Conservation (phyloP, 2,329 filamentous ascomycete genomes). For the Trichoderma koningii region DNA sequence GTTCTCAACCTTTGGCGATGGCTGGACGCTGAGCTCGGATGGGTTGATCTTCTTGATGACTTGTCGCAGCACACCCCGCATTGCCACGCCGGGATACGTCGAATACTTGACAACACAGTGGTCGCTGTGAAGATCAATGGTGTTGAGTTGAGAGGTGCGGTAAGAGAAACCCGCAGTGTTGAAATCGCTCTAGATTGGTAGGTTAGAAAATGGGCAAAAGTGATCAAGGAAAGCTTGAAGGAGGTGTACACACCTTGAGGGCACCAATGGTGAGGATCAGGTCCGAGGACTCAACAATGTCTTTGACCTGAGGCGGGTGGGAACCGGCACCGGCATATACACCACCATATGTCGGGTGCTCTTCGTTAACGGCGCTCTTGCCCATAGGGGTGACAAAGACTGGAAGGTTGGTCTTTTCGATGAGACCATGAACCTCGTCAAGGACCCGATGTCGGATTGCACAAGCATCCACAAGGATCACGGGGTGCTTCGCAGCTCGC, state of each 20-base stretch:
- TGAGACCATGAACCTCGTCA: slow-evolving; percentile 69
- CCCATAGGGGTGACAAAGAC: slow-evolving; percentile 91
- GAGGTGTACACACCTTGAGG: slow-evolving; percentile 48
- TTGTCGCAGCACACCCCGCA: slow-evolving; percentile 76
- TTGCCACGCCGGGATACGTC: slow-evolving; percentile 74
- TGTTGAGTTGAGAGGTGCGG: slow-evolving; percentile 71
- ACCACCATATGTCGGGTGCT: slow-evolving; percentile 73
- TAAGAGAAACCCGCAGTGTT: slow-evolving; percentile 84
- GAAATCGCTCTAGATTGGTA: slow-evolving; percentile 63
- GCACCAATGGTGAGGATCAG: slow-evolving; percentile 70
- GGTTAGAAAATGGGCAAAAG: neutral
- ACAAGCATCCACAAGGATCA: slow-evolving; percentile 82
- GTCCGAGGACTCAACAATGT: slow-evolving; percentile 68
- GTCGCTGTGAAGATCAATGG: slow-evolving; percentile 79
- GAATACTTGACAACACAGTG: slow-evolving; percentile 74
- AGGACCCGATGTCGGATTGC: slow-evolving; percentile 75
- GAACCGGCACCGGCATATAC: slow-evolving; percentile 83
- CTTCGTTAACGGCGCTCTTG: slow-evolving; percentile 80
- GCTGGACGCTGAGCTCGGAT: slow-evolving; percentile 57
- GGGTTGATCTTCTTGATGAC: slow-evolving; percentile 63
- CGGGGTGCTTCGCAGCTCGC: slow-evolving; percentile 69
- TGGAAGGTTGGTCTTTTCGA: slow-evolving; percentile 73
- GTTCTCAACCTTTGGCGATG: slow-evolving; percentile 57
- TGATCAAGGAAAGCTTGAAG: neutral
- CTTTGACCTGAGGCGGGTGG: slow-evolving; percentile 61